phyloP scores from a whole-genome alignment of 2,329 filamentous ascomycete genomes.

The Leptographium wingfieldii region DNA sequence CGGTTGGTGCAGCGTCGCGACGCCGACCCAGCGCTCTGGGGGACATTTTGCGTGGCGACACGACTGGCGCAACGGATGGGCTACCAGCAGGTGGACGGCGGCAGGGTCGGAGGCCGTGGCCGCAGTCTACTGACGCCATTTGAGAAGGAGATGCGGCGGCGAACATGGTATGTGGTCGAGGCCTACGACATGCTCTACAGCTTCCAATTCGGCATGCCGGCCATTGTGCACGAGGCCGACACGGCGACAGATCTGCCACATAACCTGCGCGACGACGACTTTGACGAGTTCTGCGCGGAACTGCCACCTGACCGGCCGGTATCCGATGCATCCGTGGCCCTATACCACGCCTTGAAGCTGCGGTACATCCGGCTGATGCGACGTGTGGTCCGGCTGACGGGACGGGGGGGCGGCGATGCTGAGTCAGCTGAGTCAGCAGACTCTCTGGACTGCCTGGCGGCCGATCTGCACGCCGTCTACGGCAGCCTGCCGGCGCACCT shows the following conservation, averaged over 20 bases:
- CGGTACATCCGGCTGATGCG: constrained; percentile 22
- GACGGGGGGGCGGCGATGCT: no score
- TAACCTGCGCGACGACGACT: constrained; percentile 55
- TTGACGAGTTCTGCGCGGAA: constrained; percentile 39
- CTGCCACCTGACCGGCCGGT: constrained; percentile 43
- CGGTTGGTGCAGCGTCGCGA: constrained; percentile 29
- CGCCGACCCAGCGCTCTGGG: constrained; percentile 32
- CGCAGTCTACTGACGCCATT: constrained; percentile 26
- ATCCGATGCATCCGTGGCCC: constrained; percentile 44
- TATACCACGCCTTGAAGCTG: constrained; percentile 38
- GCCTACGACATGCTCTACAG: constrained; percentile 35
- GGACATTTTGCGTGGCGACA: constrained; percentile 31
- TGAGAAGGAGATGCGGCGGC: constrained; percentile 37
- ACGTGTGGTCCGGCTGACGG: constrained; percentile 23
- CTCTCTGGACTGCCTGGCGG: background rate
- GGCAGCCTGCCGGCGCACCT: constrained; percentile 7
- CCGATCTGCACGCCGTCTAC: constrained; percentile 4
- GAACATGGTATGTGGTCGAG: constrained; percentile 36
- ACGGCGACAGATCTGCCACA: constrained; percentile 47
- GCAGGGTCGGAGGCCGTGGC: background rate
- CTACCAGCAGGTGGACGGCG: constrained; percentile 29
- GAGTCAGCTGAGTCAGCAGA: no score
- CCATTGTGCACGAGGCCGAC: constrained; percentile 41
- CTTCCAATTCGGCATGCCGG: constrained; percentile 31
- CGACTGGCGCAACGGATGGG: constrained; percentile 39